Evolutionary conservation across 2,329 filamentous ascomycete species (phyloP), one percentile per base, ranked within the genome.

Genomic region (Chaetomium sp.): DNA sequence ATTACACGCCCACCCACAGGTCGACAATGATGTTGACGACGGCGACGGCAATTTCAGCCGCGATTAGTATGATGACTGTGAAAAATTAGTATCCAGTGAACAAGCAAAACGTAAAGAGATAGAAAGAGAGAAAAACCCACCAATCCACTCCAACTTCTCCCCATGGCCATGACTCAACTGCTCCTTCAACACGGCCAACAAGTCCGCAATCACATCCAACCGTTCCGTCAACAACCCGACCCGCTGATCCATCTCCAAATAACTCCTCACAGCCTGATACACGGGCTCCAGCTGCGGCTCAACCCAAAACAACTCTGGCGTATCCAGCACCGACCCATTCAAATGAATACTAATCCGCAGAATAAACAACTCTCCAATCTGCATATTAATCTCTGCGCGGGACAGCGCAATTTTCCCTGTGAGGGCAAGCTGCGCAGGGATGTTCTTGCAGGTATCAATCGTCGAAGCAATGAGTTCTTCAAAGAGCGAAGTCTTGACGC

Each of bases 361-460:
- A 68, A 99, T 97, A 72, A 99, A 99, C 53, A 99, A 82, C 74
- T 99, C 91, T 69, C 94, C 94, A 59, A 99, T 96, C 73, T 97
- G 91, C 91, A 97, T 97, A 77, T 97, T 97, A 77, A 99, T 96
- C 70, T 97, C 85, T 57, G 85, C 84, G 44, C 92, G 85, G 56
- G 86, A 90, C 56, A 99, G 82, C 54, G 89, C 86, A 67, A 99
- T 94, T 67, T 91, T 94, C 61, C 94, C 94, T 0, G 92, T 96
- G 61, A 88, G 76, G 2, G 94, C 92, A 64, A 99, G 96, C 70
- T 96, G 89, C 7, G 89, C 86, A 0, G 94, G 94, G 4, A 99
- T 88, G 57, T 95, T 89, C 69, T 95, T 95, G 66, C 91, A 96
- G 1, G 87, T 86, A 62, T 95, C 88, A 65, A 99, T 95, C 2